These are phyloP conservation scores for Aspergillus indologenus DNA, from an alignment of 495 filamentous ascomycete genomes.

Conservation along the genomic window DNA sequence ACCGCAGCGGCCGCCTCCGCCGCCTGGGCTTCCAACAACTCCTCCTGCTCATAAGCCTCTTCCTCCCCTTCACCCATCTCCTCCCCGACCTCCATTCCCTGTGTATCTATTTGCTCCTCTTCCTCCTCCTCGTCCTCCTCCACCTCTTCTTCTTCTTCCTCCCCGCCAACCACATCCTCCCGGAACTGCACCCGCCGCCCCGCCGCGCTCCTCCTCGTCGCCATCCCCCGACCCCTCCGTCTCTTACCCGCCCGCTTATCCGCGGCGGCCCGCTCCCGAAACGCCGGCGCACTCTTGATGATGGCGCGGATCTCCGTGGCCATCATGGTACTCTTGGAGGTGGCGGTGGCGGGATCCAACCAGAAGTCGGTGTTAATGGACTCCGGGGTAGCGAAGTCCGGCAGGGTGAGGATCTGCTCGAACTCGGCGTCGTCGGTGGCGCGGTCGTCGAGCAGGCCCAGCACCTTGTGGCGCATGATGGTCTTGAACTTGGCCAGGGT, in stretches of 20 bases:
- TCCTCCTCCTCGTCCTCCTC: conserved; percentile 39
- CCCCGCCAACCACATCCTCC: conserved; percentile 14
- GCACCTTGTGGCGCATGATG: conserved; percentile 81
- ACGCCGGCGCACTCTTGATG: conserved; percentile 38
- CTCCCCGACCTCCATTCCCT: conserved; percentile 11
- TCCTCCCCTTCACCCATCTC: conserved; percentile 1
- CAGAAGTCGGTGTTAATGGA: conserved; percentile 28
- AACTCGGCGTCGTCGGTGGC: conserved; percentile 52
- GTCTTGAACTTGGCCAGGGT: conserved; percentile 75
- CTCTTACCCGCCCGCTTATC: conserved; percentile 25
- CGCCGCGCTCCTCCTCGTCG: conserved; percentile 20
- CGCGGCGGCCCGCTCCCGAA: conserved; percentile 32
- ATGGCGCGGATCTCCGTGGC: conserved; percentile 40
- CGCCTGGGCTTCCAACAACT: conserved; percentile 31
- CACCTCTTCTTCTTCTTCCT: conserved; percentile 20
- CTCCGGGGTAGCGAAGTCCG: conserved; percentile 39
- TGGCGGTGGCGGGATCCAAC: conserved; percentile 27
- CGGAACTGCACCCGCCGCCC: conserved; percentile 22
- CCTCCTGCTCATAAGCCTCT: conserved; percentile 31
- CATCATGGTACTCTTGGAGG: conserved; percentile 28
- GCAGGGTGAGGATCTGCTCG: conserved; percentile 36
- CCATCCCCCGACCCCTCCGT: conserved; percentile 14
- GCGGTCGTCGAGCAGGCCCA: conserved; percentile 38
- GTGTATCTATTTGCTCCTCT: conserved; percentile 11
- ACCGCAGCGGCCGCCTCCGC: conserved; percentile 28